Evolutionary conservation across 75 land plant genomes (phyloP).

Genomic region (Pinus tabuliformis): DNA sequence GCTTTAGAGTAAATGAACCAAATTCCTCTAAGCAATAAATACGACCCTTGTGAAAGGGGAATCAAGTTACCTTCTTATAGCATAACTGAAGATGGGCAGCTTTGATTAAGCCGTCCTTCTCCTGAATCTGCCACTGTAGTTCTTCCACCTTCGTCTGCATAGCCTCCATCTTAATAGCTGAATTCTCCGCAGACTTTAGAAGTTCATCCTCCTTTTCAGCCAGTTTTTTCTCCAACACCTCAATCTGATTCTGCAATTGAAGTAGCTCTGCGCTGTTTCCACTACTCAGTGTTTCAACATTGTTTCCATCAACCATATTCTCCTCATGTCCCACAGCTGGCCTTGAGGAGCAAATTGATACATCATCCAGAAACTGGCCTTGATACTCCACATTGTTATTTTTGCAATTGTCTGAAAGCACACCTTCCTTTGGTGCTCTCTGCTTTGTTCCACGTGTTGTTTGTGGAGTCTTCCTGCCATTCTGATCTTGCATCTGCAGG

Average conservation of each 20-base stretch:
- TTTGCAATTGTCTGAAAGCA: conserved; percentile 2
- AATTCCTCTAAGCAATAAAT: not conserved
- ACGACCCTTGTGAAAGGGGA: not conserved
- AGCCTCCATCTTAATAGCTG: not conserved
- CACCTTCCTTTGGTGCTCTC: not conserved
- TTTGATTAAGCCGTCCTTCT: conserved; percentile 4
- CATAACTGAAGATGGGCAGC: conserved; percentile 5
- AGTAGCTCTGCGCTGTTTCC: not conserved
- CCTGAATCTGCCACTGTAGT: not conserved
- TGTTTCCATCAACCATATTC: conserved; percentile 1
- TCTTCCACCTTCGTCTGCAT: conserved; percentile 2
- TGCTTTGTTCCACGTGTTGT: not conserved
- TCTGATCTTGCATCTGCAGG: not conserved
- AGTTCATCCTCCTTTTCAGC: not conserved
- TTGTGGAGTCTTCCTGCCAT: not conserved
- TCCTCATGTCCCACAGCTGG: not conserved
- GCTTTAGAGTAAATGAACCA: not conserved
- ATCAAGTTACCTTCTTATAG: conserved; percentile 9
- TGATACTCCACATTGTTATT: not conserved
- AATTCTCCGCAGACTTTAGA: conserved; percentile 2
- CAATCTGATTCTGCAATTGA: conserved; percentile 1
- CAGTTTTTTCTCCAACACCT: conserved; percentile 4
- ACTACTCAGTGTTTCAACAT: not conserved
- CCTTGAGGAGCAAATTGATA: not conserved
- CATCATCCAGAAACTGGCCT: not conserved